phyloP scores from a whole-genome alignment of 441 rosid species.

The Euphorbia neoarborescens region DNA sequence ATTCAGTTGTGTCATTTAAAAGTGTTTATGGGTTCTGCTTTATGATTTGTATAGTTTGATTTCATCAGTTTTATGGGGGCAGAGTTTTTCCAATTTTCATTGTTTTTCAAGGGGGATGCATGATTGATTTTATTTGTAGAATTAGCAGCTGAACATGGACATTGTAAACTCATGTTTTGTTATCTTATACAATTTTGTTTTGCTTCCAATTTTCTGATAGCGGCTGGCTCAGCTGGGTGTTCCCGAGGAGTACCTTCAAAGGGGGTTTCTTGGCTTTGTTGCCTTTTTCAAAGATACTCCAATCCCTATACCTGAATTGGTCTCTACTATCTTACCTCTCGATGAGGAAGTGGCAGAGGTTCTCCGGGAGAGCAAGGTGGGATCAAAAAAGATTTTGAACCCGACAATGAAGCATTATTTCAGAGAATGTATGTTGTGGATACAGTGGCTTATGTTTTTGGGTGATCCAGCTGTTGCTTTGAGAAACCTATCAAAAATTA shows the following conservation, averaged over 20 bases:
- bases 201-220: conserved; percentile 29
- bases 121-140: not conserved
- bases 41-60: not conserved
- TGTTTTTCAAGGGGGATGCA: not conserved
- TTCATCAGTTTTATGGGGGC: not conserved
- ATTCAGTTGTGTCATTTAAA: not conserved
- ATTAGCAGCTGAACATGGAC: too few species aligned
- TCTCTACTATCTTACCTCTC: conserved; percentile 53
- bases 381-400: conserved; percentile 25
- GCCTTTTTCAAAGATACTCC: conserved; percentile 38
- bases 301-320: conserved; percentile 39
- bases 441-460: conserved; percentile 88
- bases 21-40: not conserved
- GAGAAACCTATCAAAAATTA: conserved; percentile 39
- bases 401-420: conserved; percentile 38
- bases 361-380: conserved; percentile 31
- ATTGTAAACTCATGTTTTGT: not conserved
- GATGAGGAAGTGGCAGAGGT: conserved; percentile 57
- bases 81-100: not conserved
- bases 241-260: conserved; percentile 42
- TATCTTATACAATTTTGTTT: not conserved
- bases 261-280: conserved; percentile 41
- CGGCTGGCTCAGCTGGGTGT: conserved; percentile 63
- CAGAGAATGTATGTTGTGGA: conserved; percentile 61
- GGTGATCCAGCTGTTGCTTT: conserved; percentile 51